phyloP scores from a whole-genome alignment of 257 asterid genomes.

The Capsicum rhomboideum region DNA sequence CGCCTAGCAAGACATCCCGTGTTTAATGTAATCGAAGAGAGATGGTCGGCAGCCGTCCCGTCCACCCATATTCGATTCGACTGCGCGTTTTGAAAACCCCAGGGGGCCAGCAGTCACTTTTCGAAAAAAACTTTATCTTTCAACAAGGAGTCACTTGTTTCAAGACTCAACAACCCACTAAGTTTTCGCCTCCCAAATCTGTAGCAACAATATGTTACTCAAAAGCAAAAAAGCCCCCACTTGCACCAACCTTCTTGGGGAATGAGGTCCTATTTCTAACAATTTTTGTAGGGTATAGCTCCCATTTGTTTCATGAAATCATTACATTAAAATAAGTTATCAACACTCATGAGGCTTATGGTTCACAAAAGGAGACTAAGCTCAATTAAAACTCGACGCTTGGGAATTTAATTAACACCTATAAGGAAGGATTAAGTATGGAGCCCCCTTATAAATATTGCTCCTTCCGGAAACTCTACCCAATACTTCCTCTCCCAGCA shows the following conservation, averaged over 20 bases:
- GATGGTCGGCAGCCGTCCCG: background rate
- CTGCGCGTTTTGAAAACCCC: background rate
- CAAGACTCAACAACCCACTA: slow-evolving; percentile 5
- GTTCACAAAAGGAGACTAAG: too few species aligned
- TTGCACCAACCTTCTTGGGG: background rate
- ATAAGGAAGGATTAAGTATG: too few species aligned
- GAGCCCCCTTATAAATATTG: too few species aligned
- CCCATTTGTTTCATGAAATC: too few species aligned
- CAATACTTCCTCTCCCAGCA: too few species aligned
- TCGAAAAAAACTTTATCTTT: background rate
- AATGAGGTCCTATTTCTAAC: background rate
- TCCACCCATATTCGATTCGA: background rate
- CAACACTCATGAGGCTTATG: too few species aligned
- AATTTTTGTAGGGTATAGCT: too few species aligned
- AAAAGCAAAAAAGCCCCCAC: background rate
- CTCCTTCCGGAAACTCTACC: too few species aligned
- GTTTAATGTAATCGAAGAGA: background rate
- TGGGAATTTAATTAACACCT: too few species aligned
- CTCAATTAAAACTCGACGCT: too few species aligned
- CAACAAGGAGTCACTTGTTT: background rate
- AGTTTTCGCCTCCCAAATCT: background rate
- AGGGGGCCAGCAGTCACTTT: background rate
- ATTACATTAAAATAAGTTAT: too few species aligned
- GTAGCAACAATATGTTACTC: too few species aligned
- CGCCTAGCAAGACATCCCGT: background rate